phyloP scores from a whole-genome alignment of 768 basidiomycete species.

The Tremella yokohamensis region DNA sequence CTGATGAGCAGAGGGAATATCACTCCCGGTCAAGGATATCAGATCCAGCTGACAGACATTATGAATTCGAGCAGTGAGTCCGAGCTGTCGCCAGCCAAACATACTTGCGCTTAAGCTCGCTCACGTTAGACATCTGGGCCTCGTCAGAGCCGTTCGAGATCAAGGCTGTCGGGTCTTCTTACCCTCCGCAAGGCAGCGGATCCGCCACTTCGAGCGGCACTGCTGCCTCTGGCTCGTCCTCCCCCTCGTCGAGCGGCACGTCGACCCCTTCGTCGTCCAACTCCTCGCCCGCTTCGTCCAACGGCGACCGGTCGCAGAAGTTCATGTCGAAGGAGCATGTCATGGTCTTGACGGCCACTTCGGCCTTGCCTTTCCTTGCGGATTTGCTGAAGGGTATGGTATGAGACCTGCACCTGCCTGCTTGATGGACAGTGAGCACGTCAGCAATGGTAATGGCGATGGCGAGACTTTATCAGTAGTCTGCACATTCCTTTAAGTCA shows the following conservation, averaged over 20 bases:
- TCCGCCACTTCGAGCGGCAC: conserved; percentile 13
- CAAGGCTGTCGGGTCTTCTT: conserved; percentile 44
- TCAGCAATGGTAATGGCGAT: too few relatives aligned
- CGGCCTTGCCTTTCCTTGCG: too few relatives aligned
- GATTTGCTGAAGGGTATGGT: too few relatives aligned
- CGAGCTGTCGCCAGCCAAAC: neutral
- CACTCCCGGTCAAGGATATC: conserved; percentile 32
- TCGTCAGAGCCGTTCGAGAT: conserved; percentile 48
- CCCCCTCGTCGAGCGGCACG: conserved; percentile 6
- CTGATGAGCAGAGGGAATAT: conserved; percentile 23
- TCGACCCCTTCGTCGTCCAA: conserved; percentile 6
- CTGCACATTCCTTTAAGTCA: too few relatives aligned
- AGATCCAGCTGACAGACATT: conserved; percentile 43
- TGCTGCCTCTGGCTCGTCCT: conserved; percentile 9
- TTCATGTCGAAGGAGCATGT: too few relatives aligned
- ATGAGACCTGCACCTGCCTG: too few relatives aligned
- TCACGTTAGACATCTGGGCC: conserved; percentile 43
- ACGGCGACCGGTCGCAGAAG: neutral
- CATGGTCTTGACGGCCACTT: too few relatives aligned
- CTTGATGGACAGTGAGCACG: too few relatives aligned
- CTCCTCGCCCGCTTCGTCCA: neutral
- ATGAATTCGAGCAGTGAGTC: conserved; percentile 43
- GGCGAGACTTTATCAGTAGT: too few relatives aligned
- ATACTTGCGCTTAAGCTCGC: neutral
- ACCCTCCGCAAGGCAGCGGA: conserved; percentile 37